Percentiles rank a stretch among this genome's conserved stretches.
Evolutionary conservation across 2,329 filamentous ascomycete species (phyloP).

Genomic region (Dactylellina drechsleri): DNA sequence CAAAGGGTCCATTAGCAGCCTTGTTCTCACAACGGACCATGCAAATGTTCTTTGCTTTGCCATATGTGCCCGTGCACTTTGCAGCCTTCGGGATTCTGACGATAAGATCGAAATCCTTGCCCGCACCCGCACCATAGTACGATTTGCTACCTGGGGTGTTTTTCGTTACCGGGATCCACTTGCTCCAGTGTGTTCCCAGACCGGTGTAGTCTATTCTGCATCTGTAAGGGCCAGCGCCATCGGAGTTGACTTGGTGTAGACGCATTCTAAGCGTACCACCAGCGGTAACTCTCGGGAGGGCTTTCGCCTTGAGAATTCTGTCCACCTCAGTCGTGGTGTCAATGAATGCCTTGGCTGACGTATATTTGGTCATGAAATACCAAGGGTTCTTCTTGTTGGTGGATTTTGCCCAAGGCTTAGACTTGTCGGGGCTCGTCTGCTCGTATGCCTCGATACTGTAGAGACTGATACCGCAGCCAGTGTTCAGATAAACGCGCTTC

Average conservation of each 20-base stretch:
- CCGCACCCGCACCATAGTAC: constrained; percentile 60
- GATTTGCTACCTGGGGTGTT: constrained; percentile 67
- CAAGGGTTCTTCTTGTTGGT: constrained; percentile 10
- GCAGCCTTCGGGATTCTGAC: constrained; percentile 74
- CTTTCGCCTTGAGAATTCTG: constrained; percentile 37
- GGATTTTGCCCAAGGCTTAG: constrained; percentile 2
- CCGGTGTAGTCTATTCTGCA: constrained; percentile 73
- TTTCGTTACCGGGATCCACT: constrained; percentile 64
- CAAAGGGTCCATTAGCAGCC: constrained; percentile 73
- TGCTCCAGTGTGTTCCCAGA: constrained; percentile 67
- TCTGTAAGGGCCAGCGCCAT: constrained; percentile 73
- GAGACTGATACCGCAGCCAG: constrained; percentile 16
- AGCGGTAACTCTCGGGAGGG: constrained; percentile 69
- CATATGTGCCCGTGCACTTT: constrained; percentile 71
- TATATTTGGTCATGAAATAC: constrained; percentile 13
- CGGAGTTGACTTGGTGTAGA: constrained; percentile 74
- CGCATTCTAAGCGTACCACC: constrained; percentile 72
- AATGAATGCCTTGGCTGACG: neutral
- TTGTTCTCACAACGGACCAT: constrained; percentile 72
- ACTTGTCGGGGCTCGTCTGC: neutral
- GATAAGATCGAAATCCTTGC: constrained; percentile 64
- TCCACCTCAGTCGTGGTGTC: neutral
- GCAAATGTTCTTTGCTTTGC: constrained; percentile 71
- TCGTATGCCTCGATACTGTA: constrained; percentile 10
- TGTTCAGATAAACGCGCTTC: constrained; percentile 7